Evolutionary conservation across 495 filamentous ascomycete genomes (phyloP).

Genomic region (Xylaria venustula): DNA sequence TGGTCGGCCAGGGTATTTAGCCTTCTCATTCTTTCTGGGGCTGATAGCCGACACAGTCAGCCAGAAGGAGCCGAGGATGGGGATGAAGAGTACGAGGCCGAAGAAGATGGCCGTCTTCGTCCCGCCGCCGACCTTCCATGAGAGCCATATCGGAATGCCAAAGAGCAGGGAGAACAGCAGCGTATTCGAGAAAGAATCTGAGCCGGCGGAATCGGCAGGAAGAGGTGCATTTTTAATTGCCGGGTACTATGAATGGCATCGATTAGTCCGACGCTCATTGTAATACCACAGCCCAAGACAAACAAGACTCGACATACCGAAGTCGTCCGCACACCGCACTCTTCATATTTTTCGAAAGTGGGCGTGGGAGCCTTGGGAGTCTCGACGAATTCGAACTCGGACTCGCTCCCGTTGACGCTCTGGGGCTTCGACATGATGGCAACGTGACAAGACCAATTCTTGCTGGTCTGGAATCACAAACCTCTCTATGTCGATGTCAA

Average conservation of each 20-base stretch:
- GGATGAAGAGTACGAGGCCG: slow-evolving; percentile 60
- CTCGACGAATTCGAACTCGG: slow-evolving; percentile 72
- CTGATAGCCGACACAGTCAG: slow-evolving; percentile 60
- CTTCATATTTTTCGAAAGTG: slow-evolving; percentile 55
- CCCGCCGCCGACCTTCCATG: slow-evolving; percentile 69
- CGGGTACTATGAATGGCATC: slow-evolving; percentile 54
- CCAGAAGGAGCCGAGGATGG: slow-evolving; percentile 74
- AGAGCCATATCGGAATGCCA: slow-evolving; percentile 63
- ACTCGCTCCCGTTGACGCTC: slow-evolving; percentile 50
- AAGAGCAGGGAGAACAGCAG: slow-evolving; percentile 57
- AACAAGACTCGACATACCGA: slow-evolving; percentile 50
- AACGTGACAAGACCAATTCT: slow-evolving; percentile 25
- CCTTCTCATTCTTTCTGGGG: slow-evolving; percentile 78
- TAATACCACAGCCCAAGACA: background rate
- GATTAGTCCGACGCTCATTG: background rate
- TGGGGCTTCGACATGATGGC: slow-evolving; percentile 44
- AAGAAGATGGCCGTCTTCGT: slow-evolving; percentile 72
- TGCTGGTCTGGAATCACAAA: slow-evolving; percentile 17
- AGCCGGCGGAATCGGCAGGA: slow-evolving; percentile 71
- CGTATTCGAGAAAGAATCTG: slow-evolving; percentile 67
- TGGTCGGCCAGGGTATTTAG: slow-evolving; percentile 68
- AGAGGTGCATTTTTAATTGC: slow-evolving; percentile 79
- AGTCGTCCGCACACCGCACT: slow-evolving; percentile 74
- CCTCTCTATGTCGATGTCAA: slow-evolving; percentile 6
- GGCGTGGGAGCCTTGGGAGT: slow-evolving; percentile 66